Base-by-base conservation (phyloP, 495 filamentous ascomycete genomes). In the Talaromyces borbonicus region DNA sequence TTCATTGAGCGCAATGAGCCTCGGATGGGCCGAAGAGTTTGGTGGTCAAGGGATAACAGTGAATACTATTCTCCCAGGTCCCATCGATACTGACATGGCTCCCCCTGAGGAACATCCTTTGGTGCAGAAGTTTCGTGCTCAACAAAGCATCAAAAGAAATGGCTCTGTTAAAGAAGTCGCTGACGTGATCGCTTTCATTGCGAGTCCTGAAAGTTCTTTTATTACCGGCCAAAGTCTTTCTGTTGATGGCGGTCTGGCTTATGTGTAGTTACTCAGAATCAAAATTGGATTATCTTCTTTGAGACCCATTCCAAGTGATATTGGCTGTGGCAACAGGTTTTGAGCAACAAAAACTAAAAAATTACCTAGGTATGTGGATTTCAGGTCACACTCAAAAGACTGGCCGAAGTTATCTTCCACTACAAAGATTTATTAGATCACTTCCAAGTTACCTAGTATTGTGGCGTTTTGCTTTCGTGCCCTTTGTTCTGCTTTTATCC, bases 1-100 rank as follows among this genome's bases (percentile, higher is more conserved):
- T 2, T 71, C 67, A 7, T 16, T 74, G 16, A 67, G 72, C 45
- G 62, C 59, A 3, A 49, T 72, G 44, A 68, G 68, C 3, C 57
- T 67, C 27, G 47, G 48, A 22, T 60, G 61, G 50, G 71, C 69
- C 0, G 57, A 50, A 5, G 68, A 75, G 49, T 51, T 73, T 0
- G 71, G 71, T 1, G 24, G 29, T 0, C 48, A 51, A 27, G 69
- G 67, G 3, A 60, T 58, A 20, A 73, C 68, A 1, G 68, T 72
- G 8, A 58, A 58, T 24, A 36, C 32, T 20, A 46, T 58, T 12
- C 39, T 47, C 5, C 68, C 67, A 8, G 71, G 69, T 1, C 65
- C 66, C 0, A 59, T 66, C 9, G 40, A 60, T 38, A 61, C 56
- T 4, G 66, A 73, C 9, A 60, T 71, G 56, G 24, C 22, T 6